A percentile compares a stretch with the other conserved stretches of the same genome.
Conservation (phyloP, 2,329 filamentous ascomycete species). For the Exophiala sp. region DNA sequence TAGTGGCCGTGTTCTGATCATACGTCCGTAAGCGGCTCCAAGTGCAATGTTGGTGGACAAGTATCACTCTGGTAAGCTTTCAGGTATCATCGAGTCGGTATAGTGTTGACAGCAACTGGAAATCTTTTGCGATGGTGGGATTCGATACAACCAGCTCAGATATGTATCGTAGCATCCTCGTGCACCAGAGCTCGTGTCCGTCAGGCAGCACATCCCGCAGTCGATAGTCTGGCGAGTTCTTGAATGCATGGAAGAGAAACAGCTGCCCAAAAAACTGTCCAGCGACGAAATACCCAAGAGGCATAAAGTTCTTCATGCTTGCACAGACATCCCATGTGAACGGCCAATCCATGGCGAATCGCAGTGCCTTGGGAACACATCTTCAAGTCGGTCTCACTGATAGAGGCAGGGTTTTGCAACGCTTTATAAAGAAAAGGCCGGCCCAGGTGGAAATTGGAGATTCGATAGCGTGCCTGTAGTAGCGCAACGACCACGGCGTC, state of each 20-base stretch:
- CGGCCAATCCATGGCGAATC: slow-evolving; percentile 43
- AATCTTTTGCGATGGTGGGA: slow-evolving; percentile 39
- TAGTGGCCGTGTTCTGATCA: no score
- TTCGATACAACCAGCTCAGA: slow-evolving; percentile 38
- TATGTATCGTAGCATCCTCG: slow-evolving; percentile 40
- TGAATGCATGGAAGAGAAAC: slow-evolving; percentile 42
- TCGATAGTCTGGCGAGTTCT: slow-evolving; percentile 36
- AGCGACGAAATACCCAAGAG: slow-evolving; percentile 41
- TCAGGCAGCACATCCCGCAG: slow-evolving; percentile 36
- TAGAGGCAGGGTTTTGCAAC: slow-evolving; percentile 35
- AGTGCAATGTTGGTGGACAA: no score
- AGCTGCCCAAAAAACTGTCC: slow-evolving; percentile 43
- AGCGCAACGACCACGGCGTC: slow-evolving; percentile 20
- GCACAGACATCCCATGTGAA: slow-evolving; percentile 38
- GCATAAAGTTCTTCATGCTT: slow-evolving; percentile 42
- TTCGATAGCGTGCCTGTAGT: slow-evolving; percentile 20
- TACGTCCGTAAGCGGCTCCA: no score
- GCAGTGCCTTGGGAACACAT: slow-evolving; percentile 38
- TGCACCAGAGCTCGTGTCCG: slow-evolving; percentile 41
- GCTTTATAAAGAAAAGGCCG: slow-evolving; percentile 34
- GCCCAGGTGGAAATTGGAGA: slow-evolving; percentile 22
- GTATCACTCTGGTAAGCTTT: not conserved
- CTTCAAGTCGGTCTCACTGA: slow-evolving; percentile 40
- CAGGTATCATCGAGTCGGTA: slow-evolving; percentile 14
- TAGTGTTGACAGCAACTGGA: slow-evolving; percentile 34